Base-by-base conservation (phyloP, 805 yeast genomes). In the Starmerella etchellsii region DNA sequence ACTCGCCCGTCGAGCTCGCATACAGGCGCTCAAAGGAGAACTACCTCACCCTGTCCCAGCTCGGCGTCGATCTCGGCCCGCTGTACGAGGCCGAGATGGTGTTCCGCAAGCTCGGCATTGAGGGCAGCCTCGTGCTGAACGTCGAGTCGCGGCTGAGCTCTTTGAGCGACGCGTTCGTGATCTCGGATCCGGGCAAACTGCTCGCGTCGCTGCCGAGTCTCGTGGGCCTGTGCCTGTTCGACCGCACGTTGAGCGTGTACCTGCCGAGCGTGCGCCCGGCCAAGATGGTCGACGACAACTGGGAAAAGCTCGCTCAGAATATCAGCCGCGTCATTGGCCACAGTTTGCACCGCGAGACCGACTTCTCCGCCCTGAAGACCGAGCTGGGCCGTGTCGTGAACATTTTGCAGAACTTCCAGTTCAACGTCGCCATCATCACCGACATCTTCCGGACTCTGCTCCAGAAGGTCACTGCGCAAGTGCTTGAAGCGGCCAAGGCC, bases 1-100 rank as follows among this genome's bases (percentile, higher is more conserved):
- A 87, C 57, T 81, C 95, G 0, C 81, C 94, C 0, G 81, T 87
- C 4, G 97, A 88, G 58, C 59, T 73, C 7, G 74, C 94, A 6
- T 65, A 84, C 55, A 68, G 96, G 52, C 75, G 73, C 34, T 68
- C 77, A 0, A 62, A 64, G 38, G 56, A 58, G 42, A 66, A 63
- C 48, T 69, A 42, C 2, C 60, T 78, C 36, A 63, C 67, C 7
- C 71, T 69, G 37, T 63, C 64, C 4, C 54, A 57, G n/a, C 50
- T 68, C 3, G 60, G 62, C 15, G 68, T 84, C 25, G 76, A 77
- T 41, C 59, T 87, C 42, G 70, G 75, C n/a, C 80, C 85, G 6
- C 65, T 88, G 23, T 81, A 75, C 58, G 95, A 88, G 60, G 76
- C 93, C 3, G 71, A 82, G 22, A 66, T 87, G 51, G 93, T 91